These are phyloP conservation scores for Russula dissimulans DNA, from an alignment of 768 basidiomycete genomes.

Conservation along the genomic window DNA sequence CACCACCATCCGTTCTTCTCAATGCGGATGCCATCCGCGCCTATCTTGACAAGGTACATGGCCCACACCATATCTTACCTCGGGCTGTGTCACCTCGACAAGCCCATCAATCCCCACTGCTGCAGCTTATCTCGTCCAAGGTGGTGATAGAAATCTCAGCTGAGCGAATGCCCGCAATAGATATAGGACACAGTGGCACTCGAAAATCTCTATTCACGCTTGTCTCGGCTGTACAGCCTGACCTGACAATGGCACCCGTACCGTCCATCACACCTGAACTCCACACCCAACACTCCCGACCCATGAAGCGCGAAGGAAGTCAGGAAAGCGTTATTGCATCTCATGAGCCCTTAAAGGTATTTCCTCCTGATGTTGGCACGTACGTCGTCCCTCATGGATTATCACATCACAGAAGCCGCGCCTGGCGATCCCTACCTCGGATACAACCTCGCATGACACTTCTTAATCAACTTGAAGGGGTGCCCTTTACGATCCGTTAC, in stretches of 20 bases:
- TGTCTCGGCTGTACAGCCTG: neutral
- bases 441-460: neutral
- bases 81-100: neutral
- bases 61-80: neutral
- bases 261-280: neutral
- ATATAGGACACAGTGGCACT: no score
- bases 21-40: slow-evolving; percentile 2
- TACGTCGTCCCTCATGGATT: neutral
- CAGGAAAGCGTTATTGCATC: neutral
- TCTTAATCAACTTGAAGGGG: neutral
- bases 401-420: neutral
- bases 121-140: neutral
- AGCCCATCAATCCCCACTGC: neutral
- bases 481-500: neutral
- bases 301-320: slow-evolving; percentile 7
- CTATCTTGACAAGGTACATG: slow-evolving; percentile 3
- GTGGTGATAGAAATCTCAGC: neutral
- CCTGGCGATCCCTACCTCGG: neutral
- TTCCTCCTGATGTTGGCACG: neutral
- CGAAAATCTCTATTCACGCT: neutral
- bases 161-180: neutral
- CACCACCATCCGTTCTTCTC: slow-evolving; percentile 8
- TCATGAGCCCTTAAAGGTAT: neutral
- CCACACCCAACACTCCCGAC: neutral
- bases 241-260: neutral